These are phyloP conservation scores for Simplicillium aogashimaense DNA, from an alignment of 2,329 filamentous ascomycete species.

Conservation along the genomic window DNA sequence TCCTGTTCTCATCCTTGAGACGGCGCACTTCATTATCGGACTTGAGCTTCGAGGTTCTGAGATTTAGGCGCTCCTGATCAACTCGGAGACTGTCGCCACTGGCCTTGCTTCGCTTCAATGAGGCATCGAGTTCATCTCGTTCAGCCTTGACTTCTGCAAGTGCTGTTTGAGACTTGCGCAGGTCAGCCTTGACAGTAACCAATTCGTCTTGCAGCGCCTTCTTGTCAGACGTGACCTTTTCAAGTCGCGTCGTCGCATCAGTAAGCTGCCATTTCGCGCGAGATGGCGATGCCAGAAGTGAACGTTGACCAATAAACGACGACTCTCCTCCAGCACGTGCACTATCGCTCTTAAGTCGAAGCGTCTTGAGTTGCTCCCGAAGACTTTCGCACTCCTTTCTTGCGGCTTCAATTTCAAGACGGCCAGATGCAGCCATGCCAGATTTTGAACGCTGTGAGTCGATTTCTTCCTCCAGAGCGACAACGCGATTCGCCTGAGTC, in stretches of 20 bases:
- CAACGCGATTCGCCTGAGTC: constrained; percentile 52
- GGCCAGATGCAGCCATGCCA: constrained; percentile 1
- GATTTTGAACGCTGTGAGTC: constrained; percentile 25
- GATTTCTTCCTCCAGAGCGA: constrained; percentile 66
- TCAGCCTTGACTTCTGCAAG: constrained; percentile 52
- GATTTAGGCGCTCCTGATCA: constrained; percentile 59
- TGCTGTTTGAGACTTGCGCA: constrained; percentile 46
- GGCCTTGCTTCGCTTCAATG: constrained; percentile 44
- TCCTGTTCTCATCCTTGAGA: constrained; percentile 53
- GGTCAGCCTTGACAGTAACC: constrained; percentile 46
- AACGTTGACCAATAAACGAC: constrained; percentile 21
- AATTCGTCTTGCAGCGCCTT: constrained; percentile 55
- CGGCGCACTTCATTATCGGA: constrained; percentile 58
- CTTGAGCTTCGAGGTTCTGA: constrained; percentile 57
- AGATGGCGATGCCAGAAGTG: constrained; percentile 31
- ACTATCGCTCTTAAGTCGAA: constrained; percentile 15
- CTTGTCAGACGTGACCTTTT: constrained; percentile 49
- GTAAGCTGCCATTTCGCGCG: constrained; percentile 46
- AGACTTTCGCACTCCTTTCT: constrained; percentile 17
- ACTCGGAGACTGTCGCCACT: constrained; percentile 50
- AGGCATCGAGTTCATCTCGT: constrained; percentile 54
- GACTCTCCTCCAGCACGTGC: constrained; percentile 17
- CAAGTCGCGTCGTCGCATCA: constrained; percentile 48
- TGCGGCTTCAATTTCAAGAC: constrained; percentile 15
- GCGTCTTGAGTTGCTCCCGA: constrained; percentile 26